phyloP scores from a whole-genome alignment of 106 monocot genomes.

The Cymbidium sinense region DNA sequence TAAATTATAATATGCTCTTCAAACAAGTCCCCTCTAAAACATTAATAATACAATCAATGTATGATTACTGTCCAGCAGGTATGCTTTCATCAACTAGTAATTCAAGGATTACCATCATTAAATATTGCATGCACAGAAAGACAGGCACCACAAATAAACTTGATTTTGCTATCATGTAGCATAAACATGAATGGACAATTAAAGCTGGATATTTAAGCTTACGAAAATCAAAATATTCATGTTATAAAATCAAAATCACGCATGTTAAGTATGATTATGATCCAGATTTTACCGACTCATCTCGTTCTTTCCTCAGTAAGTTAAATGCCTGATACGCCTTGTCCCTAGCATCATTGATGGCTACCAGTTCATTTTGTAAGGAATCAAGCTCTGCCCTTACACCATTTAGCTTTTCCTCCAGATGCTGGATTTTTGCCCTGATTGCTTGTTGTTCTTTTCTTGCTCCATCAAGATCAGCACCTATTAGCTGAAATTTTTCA shows the following conservation, averaged over 20 bases:
- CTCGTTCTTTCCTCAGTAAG: slow-evolving; percentile 45
- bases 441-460: slow-evolving; percentile 70
- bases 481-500: slow-evolving; percentile 50
- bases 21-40: background rate
- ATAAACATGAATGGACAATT: background rate
- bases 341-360: slow-evolving; percentile 39
- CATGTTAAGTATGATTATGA: background rate
- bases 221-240: too few species aligned
- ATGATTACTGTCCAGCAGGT: background rate
- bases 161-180: background rate
- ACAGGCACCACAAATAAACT: background rate
- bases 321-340: slow-evolving; percentile 49
- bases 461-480: slow-evolving; percentile 57
- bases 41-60: background rate
- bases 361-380: slow-evolving; percentile 45
- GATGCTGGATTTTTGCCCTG: slow-evolving; percentile 45
- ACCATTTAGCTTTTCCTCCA: slow-evolving; percentile 58
- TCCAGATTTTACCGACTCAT: slow-evolving; percentile 31
- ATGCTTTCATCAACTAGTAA: background rate
- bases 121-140: background rate
- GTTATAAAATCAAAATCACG: background rate
- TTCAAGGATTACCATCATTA: background rate
- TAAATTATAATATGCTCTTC: background rate
- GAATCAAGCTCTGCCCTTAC: slow-evolving; percentile 44
- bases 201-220: background rate